Evolutionary conservation across 257 asterid species (phyloP).

Genomic region (Solanum peruvianum): DNA sequence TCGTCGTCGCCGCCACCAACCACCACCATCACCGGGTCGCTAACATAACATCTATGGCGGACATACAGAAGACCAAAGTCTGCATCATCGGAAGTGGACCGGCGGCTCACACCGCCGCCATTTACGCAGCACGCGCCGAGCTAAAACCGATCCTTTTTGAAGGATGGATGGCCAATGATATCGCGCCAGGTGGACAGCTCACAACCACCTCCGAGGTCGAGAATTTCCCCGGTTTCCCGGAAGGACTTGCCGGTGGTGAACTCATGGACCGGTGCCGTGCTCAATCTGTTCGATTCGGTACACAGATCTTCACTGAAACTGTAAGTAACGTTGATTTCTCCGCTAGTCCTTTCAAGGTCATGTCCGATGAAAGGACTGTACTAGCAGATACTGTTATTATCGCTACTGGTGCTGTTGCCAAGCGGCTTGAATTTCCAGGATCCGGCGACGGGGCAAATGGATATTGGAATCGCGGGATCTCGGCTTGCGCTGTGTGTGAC

Average conservation of each 20-base stretch:
- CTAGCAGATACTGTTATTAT: slow-evolving; percentile 65
- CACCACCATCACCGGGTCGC: background rate
- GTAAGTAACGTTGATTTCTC: slow-evolving; percentile 57
- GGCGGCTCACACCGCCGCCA: slow-evolving; percentile 94
- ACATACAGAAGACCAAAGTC: slow-evolving; percentile 45
- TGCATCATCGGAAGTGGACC: slow-evolving; percentile 94
- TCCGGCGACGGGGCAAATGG: slow-evolving; percentile 20
- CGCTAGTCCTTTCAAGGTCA: slow-evolving; percentile 36
- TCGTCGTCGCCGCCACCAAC: background rate
- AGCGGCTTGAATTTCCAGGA: slow-evolving; percentile 48
- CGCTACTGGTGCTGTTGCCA: slow-evolving; percentile 82
- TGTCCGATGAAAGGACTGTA: slow-evolving; percentile 39
- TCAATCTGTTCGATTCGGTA: slow-evolving; percentile 56
- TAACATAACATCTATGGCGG: slow-evolving; percentile 8
- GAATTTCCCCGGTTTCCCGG: slow-evolving; percentile 87
- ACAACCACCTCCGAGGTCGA: slow-evolving; percentile 92
- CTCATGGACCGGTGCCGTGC: slow-evolving; percentile 55
- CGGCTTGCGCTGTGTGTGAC: slow-evolving; percentile 94
- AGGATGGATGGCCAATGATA: slow-evolving; percentile 95
- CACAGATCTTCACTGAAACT: slow-evolving; percentile 55
- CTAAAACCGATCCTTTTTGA: slow-evolving; percentile 81
- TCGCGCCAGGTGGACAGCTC: slow-evolving; percentile 91
- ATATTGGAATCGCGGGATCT: slow-evolving; percentile 83
- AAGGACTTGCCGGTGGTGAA: slow-evolving; percentile 59
- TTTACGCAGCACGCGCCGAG: slow-evolving; percentile 87